Percentiles rank a stretch among this genome's conserved stretches.
Conservation (phyloP, 177 flowering plant genomes). For the Vitis hybrid region DNA sequence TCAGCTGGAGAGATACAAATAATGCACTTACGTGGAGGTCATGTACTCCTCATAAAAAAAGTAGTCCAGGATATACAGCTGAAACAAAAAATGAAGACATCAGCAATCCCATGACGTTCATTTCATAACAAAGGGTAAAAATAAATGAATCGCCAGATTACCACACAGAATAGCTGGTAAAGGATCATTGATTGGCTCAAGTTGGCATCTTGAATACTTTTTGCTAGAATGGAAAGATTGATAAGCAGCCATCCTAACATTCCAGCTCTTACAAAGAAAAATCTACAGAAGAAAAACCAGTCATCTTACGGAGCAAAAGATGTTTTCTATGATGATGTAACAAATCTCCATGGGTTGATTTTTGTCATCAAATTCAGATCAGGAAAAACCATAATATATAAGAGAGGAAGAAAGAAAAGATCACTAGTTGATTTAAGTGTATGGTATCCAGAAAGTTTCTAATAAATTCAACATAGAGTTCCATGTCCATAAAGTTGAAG, state of each 20-base stretch:
- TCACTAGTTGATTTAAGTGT: neutral
- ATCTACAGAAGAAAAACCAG: constrained; percentile 44
- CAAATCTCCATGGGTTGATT: neutral
- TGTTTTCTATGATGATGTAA: neutral
- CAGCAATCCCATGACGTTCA: constrained; percentile 8
- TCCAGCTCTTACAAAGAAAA: constrained; percentile 99
- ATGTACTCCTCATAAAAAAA: constrained; percentile 89
- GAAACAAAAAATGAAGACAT: constrained; percentile 23
- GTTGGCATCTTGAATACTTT: constrained; percentile 54
- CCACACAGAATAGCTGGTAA: constrained; percentile 75
- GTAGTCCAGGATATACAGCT: constrained; percentile 89
- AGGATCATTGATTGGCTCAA: constrained; percentile 77
- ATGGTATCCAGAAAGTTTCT: neutral
- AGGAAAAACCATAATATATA: neutral
- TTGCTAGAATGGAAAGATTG: constrained; percentile 83
- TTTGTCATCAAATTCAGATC: neutral
- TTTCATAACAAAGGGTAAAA: neutral
- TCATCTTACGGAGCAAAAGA: neutral
- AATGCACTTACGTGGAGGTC: constrained; percentile 93
- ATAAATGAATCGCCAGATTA: constrained; percentile 24
- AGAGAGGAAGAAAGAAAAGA: too few relatives aligned
- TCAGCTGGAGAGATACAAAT: neutral
- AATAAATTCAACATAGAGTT: neutral
- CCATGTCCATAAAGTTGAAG: constrained; percentile 11
- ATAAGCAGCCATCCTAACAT: constrained; percentile 99